Percentiles rank a stretch among this genome's conserved stretches.
Conservation (phyloP, 1,284 basidiomycete genomes). For the Mycena citricolor region DNA sequence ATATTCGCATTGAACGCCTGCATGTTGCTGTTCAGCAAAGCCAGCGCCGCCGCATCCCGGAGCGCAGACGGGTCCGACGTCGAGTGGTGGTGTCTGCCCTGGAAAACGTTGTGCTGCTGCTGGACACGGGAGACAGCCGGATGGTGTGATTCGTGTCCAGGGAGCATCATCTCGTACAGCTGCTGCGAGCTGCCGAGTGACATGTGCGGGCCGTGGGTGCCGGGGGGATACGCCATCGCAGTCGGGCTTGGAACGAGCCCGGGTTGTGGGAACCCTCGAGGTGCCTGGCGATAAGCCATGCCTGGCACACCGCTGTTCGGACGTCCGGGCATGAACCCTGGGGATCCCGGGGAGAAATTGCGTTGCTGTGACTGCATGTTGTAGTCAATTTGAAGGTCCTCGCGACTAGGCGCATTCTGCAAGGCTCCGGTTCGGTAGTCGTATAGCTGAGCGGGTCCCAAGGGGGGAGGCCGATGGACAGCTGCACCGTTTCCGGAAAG, state of each 20-base stretch:
- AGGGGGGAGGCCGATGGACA: conserved; percentile 45
- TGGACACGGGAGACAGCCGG: conserved; percentile 71
- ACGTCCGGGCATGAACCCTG: conserved; percentile 49
- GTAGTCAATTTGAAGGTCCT: conserved; percentile 61
- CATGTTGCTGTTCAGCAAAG: conserved; percentile 56
- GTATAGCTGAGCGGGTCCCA: too few relatives aligned
- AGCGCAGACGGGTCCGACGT: conserved; percentile 62
- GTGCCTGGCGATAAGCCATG: conserved; percentile 55
- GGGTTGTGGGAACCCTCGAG: conserved; percentile 58
- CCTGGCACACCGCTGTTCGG: conserved; percentile 45
- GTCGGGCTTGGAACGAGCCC: conserved; percentile 53
- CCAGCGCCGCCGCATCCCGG: conserved; percentile 65
- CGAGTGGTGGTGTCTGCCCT: conserved; percentile 72
- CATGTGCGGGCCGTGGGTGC: conserved; percentile 57
- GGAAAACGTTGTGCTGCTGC: conserved; percentile 71
- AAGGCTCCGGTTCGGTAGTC: conserved; percentile 41
- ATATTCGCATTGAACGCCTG: conserved; percentile 51
- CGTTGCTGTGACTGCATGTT: conserved; percentile 55
- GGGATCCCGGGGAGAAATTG: conserved; percentile 46
- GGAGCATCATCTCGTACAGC: conserved; percentile 75
- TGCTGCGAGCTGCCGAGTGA: conserved; percentile 71
- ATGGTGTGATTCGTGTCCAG: conserved; percentile 53
- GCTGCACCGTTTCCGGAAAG: conserved; percentile 44
- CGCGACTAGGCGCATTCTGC: conserved; percentile 39
- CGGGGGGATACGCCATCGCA: conserved; percentile 53